Conservation (phyloP, 345 rosid genomes). For the Eucalyptus decipiens region DNA sequence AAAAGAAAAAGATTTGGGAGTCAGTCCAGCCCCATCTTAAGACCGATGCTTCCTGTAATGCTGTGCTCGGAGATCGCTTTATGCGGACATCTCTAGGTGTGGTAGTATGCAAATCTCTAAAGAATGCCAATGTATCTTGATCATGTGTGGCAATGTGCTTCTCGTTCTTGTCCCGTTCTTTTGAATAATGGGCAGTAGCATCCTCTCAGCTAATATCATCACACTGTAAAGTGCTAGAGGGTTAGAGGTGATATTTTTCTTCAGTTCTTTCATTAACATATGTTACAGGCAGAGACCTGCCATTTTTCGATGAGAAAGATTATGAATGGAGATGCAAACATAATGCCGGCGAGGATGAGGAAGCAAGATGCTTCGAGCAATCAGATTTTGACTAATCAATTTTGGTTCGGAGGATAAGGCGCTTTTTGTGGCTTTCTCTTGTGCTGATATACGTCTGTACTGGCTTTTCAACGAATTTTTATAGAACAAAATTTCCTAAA, state of each 20-base stretch:
- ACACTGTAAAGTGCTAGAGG: neutral
- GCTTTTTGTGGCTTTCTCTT: neutral
- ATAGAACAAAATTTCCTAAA: neutral
- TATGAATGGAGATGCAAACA: neutral
- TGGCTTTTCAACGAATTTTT: neutral
- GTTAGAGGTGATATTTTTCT: neutral
- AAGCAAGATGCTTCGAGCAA: neutral
- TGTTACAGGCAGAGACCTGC: neutral
- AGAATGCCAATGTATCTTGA: conserved; percentile 69
- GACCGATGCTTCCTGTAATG: conserved; percentile 48
- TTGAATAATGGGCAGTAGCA: neutral
- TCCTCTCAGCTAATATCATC: neutral
- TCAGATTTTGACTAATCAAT: neutral
- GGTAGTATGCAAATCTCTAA: conserved; percentile 39
- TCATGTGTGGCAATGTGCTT: neutral
- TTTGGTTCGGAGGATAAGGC: neutral
- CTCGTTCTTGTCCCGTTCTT: neutral
- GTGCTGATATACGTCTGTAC: neutral
- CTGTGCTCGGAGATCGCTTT: conserved; percentile 43
- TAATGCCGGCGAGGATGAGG: neutral
- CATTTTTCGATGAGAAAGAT: neutral
- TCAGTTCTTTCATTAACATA: neutral
- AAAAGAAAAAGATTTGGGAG: conserved; percentile 93
- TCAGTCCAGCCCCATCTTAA: conserved; percentile 75
- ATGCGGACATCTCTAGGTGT: conserved; percentile 68